Conservation (phyloP, 2,329 filamentous ascomycete species). For the Teratosphaeria gauchensis region DNA sequence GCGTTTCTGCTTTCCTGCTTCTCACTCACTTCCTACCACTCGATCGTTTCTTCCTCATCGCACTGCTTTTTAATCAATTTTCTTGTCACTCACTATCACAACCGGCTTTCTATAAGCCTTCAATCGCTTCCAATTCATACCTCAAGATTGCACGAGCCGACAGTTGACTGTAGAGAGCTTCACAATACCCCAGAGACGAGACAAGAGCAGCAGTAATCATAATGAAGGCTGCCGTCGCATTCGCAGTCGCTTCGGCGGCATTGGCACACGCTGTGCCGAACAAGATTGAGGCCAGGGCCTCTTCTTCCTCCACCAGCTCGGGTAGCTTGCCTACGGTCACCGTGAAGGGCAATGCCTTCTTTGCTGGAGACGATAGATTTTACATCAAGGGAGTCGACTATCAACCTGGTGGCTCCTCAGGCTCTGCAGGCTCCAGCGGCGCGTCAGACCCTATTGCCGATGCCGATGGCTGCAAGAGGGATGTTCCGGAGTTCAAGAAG, state of each 20-base stretch:
- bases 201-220: constrained; percentile 14
- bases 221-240: constrained; percentile 45
- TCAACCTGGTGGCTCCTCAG: constrained; percentile 28
- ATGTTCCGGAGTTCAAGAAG: constrained; percentile 72
- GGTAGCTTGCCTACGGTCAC: constrained; percentile 45
- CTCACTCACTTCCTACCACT: not conserved
- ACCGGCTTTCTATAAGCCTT: not conserved
- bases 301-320: constrained; percentile 30
- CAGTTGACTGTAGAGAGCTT: not conserved
- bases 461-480: constrained; percentile 59
- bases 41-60: not conserved
- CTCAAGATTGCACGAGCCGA: not conserved
- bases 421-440: constrained; percentile 43
- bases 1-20: not conserved
- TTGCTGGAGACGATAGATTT: constrained; percentile 51
- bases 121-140: not conserved
- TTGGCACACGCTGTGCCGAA: constrained; percentile 37
- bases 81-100: not conserved
- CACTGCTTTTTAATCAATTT: not conserved
- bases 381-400: constrained; percentile 53
- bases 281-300: constrained; percentile 23
- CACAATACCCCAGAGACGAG: not conserved
- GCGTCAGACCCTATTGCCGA: constrained; percentile 69
- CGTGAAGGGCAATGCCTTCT: constrained; percentile 59
- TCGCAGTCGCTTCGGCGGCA: constrained; percentile 38